phyloP scores from a whole-genome alignment of 208 protist species.

The Porcisia hertigi region DNA sequence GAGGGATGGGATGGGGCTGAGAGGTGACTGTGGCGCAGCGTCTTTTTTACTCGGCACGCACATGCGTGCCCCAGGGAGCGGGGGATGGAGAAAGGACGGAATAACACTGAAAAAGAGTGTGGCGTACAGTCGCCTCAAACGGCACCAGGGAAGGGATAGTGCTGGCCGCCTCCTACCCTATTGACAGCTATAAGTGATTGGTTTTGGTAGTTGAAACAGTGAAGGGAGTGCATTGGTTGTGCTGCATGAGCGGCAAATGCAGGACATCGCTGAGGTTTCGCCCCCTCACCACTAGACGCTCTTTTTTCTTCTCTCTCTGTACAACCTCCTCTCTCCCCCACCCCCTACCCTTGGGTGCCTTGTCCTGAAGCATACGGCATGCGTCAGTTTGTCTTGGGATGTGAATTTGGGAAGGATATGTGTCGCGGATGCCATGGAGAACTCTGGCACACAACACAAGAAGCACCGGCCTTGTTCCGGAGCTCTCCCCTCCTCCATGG shows the following conservation, averaged over 20 bases:
- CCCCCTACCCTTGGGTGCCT: not conserved
- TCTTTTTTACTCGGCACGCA: not conserved
- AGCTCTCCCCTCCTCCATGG: too few species aligned
- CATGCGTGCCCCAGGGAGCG: not conserved
- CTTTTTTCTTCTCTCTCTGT: not conserved
- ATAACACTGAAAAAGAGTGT: not conserved
- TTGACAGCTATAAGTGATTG: not conserved
- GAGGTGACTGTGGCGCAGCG: not conserved
- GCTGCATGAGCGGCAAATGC: too few species aligned
- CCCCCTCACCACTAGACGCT: too few species aligned
- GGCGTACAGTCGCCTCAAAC: not conserved
- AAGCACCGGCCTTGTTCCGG: too few species aligned
- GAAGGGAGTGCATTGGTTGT: too few species aligned
- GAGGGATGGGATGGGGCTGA: too few species aligned
- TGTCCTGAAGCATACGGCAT: not conserved
- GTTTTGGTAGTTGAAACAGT: not conserved
- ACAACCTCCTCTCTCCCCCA: not conserved
- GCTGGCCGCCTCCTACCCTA: not conserved
- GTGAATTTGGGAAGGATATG: not conserved
- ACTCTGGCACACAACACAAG: too few species aligned
- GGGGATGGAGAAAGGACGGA: not conserved
- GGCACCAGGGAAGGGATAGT: not conserved
- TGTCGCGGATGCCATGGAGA: too few species aligned
- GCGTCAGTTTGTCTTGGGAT: not conserved
- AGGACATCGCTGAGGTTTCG: too few species aligned